Conservation (phyloP, 1,284 basidiomycete genomes). For the Mycena citricolor region DNA sequence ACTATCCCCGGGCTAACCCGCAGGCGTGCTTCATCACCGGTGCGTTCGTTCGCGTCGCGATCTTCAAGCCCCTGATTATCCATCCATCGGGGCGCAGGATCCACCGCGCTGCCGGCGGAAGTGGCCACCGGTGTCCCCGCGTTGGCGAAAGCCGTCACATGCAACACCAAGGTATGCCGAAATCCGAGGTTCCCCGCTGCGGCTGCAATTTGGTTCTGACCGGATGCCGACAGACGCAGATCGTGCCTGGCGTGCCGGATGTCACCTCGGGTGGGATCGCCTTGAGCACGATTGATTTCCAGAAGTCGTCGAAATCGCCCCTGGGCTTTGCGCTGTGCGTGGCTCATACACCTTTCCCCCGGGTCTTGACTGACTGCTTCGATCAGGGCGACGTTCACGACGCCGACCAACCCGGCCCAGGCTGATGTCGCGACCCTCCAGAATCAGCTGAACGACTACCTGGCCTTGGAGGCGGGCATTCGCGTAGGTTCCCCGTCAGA, state of each 20-base stretch:
- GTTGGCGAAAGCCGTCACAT: conserved; percentile 25
- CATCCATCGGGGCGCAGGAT: too few species aligned
- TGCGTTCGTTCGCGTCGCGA: too few species aligned
- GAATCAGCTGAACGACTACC: conserved; percentile 29
- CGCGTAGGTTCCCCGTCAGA: conserved; percentile 22
- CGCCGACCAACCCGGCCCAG: conserved; percentile 24
- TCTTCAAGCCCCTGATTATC: too few species aligned
- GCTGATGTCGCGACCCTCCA: conserved; percentile 26
- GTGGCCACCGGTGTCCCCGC: conserved; percentile 25
- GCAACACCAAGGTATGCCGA: conserved; percentile 22
- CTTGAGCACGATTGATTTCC: conserved; percentile 31
- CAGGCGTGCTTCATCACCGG: conserved; percentile 22
- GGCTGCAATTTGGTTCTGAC: not conserved
- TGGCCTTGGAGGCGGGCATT: conserved; percentile 29
- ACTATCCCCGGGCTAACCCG: conserved; percentile 19
- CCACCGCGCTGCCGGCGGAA: conserved; percentile 29
- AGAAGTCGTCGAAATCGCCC: conserved; percentile 29
- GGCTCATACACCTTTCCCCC: not conserved
- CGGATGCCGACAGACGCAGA: conserved; percentile 12
- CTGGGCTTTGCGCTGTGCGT: conserved; percentile 30
- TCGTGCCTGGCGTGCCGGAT: conserved; percentile 27
- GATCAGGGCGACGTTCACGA: conserved; percentile 20
- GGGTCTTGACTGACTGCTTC: conserved; percentile 1
- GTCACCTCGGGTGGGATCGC: conserved; percentile 26
- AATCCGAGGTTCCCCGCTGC: not conserved